A percentile compares a stretch with the other conserved stretches of the same genome.
Evolutionary conservation across 2,329 filamentous ascomycete species (phyloP).

Genomic region (Alternaria sp.): DNA sequence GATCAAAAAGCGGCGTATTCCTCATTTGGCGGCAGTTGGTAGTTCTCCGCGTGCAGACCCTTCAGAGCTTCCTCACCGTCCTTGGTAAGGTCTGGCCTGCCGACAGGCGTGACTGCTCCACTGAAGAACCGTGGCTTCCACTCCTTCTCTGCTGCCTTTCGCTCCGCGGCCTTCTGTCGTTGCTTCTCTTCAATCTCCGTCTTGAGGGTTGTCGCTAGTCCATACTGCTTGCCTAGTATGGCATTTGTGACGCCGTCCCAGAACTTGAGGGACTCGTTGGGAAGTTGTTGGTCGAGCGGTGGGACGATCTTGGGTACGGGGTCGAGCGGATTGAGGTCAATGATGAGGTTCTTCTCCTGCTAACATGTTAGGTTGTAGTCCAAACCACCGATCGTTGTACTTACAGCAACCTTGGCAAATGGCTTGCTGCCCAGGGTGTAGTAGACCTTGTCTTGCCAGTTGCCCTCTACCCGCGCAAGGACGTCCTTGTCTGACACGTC

Average conservation of each 20-base stretch:
- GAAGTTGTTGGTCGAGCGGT: conserved; percentile 77
- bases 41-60: conserved; percentile 63
- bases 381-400: conserved; percentile 43
- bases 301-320: conserved; percentile 83
- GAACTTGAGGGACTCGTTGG: conserved; percentile 87
- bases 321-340: conserved; percentile 84
- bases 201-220: conserved; percentile 84
- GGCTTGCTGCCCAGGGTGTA: conserved; percentile 62
- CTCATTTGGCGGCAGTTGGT: conserved; percentile 56
- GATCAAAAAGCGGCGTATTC: conserved; percentile 52
- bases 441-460: conserved; percentile 79
- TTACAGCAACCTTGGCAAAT: conserved; percentile 63
- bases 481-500: conserved; percentile 88
- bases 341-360: conserved; percentile 71
- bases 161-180: conserved; percentile 80
- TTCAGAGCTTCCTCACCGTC: conserved; percentile 68
- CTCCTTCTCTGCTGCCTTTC: conserved; percentile 71
- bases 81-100: conserved; percentile 68
- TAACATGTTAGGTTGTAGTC: conserved; percentile 16
- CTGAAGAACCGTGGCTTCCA: conserved; percentile 93
- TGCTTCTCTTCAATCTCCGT: conserved; percentile 91
- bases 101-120: conserved; percentile 65
- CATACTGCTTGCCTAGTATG: conserved; percentile 83
- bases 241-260: conserved; percentile 89
- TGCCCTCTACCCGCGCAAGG: conserved; percentile 80